These are phyloP conservation scores for Ciborinia camelliae DNA, from an alignment of 2,329 filamentous ascomycete species.

Conservation along the genomic window DNA sequence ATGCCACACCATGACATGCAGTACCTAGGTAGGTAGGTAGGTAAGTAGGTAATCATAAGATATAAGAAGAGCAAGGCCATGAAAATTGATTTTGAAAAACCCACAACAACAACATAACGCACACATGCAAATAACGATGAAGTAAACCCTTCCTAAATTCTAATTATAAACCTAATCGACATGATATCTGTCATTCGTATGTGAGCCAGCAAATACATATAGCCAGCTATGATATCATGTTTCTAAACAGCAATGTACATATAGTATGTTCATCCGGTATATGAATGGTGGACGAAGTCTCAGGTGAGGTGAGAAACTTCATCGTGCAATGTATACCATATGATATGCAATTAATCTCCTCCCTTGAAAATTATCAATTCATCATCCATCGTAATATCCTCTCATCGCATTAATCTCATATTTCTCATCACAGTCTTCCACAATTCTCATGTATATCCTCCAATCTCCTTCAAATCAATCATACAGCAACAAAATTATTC, in stretches of 20 bases:
- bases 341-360: not conserved
- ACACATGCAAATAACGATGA: not conserved
- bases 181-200: not conserved
- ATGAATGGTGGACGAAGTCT: not conserved
- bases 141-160: conserved; percentile 3
- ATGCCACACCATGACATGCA: conserved; percentile 3
- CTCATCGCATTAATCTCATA: not conserved
- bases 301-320: not conserved
- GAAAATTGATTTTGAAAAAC: too few species aligned
- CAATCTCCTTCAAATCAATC: not conserved
- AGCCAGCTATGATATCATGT: not conserved
- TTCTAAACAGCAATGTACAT: too few species aligned
- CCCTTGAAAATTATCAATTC: not conserved
- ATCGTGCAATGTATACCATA: not conserved
- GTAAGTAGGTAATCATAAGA: too few species aligned
- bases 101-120: not conserved
- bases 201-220: not conserved
- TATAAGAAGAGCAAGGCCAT: too few species aligned
- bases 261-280: too few species aligned
- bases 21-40: too few species aligned
- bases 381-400: not conserved
- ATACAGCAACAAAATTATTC: not conserved
- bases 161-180: not conserved
- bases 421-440: not conserved
- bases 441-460: not conserved